phyloP scores from a whole-genome alignment of 1,284 basidiomycete genomes.

The Boletus mariae region DNA sequence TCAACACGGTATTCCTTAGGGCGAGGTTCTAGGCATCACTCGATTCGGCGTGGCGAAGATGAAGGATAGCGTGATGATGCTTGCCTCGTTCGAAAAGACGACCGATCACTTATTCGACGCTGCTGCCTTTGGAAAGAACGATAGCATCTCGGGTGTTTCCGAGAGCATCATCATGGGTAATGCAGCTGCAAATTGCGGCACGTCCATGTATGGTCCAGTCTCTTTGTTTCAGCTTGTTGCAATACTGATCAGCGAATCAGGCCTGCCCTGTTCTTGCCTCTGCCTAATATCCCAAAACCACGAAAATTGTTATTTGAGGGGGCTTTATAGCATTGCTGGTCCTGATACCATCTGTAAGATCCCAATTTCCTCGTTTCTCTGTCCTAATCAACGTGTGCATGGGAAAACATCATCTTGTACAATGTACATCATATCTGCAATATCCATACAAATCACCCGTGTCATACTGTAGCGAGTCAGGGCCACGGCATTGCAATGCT shows the following conservation, averaged over 20 bases:
- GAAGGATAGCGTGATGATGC: slow-evolving; percentile 99
- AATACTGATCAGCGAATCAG: slow-evolving; percentile 31
- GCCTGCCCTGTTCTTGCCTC: slow-evolving; percentile 54
- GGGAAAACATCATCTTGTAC: background rate
- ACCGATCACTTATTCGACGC: slow-evolving; percentile 99
- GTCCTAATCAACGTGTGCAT: background rate
- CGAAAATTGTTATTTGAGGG: slow-evolving; percentile 56
- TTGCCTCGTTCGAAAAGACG: slow-evolving; percentile 99
- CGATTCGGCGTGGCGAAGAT: slow-evolving; percentile 99
- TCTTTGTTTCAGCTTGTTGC: background rate
- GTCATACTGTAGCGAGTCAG: background rate
- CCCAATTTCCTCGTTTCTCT: background rate
- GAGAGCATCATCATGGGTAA: slow-evolving; percentile 99
- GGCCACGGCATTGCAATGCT: no score
- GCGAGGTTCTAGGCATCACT: slow-evolving; percentile 97
- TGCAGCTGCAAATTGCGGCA: slow-evolving; percentile 93
- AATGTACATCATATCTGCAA: background rate
- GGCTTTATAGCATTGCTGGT: slow-evolving; percentile 35
- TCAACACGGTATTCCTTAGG: slow-evolving; percentile 42
- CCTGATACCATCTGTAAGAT: background rate
- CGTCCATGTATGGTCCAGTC: slow-evolving; percentile 71
- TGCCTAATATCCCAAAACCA: slow-evolving; percentile 51
- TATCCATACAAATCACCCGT: background rate
- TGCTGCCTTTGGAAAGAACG: slow-evolving; percentile 93
- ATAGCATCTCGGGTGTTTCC: slow-evolving; percentile 93